phyloP scores from a whole-genome alignment of 345 rosid species.

The Alliaria petiolata region DNA sequence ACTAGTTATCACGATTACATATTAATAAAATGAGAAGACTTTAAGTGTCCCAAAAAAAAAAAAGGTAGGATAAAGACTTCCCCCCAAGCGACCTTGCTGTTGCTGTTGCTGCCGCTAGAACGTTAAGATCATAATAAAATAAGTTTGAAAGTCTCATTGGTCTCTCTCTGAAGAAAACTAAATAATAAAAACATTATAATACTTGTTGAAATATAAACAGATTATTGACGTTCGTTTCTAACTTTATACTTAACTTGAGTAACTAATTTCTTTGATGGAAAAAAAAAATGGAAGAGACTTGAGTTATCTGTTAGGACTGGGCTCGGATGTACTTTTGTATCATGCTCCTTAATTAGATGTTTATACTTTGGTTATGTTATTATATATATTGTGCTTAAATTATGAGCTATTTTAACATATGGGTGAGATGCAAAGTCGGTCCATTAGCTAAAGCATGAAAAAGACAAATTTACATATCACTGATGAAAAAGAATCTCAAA shows the following conservation, averaged over 20 bases:
- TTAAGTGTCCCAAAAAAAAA: neutral
- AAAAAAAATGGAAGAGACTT: neutral
- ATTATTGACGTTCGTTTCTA: neutral
- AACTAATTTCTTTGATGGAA: neutral
- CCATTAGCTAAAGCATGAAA: slow-evolving; percentile 33
- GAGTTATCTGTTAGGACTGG: too few relatives aligned
- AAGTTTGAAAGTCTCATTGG: neutral
- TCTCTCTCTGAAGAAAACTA: neutral
- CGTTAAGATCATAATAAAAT: slow-evolving; percentile 12
- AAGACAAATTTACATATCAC: slow-evolving; percentile 4
- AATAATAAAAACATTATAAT: neutral
- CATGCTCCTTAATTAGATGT: neutral
- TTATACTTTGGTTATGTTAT: neutral
- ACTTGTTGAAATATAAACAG: neutral
- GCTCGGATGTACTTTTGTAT: neutral
- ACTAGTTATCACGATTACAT: neutral
- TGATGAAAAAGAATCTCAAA: slow-evolving; percentile 1
- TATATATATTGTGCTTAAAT: neutral
- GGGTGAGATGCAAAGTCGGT: slow-evolving; percentile 34
- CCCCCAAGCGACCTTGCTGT: slow-evolving; percentile 4
- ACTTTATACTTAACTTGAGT: neutral
- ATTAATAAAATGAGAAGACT: slow-evolving; percentile 8
- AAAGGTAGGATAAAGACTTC: slow-evolving; percentile 5
- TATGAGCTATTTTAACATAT: slow-evolving; percentile 1
- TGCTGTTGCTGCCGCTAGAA: slow-evolving; percentile 21